Conservation (phyloP, 192 early-diverging fungal species). For the Chytriomyces confervae region DNA sequence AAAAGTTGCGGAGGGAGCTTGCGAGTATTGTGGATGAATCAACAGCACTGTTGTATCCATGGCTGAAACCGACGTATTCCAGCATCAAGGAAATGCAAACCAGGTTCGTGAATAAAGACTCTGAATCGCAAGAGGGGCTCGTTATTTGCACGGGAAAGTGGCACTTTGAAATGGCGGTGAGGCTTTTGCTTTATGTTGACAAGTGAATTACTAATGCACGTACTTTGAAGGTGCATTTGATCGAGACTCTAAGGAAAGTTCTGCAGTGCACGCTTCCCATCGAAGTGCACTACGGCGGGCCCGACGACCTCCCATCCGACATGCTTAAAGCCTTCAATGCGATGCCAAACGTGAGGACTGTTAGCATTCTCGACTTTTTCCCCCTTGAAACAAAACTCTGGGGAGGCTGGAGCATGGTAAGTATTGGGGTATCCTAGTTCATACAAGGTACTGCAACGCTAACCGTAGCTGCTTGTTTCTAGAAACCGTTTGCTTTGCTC, state of each 20-base stretch:
- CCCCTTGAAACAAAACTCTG: neutral
- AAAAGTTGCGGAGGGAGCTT: neutral
- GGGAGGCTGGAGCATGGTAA: conserved; percentile 27
- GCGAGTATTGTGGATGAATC: neutral
- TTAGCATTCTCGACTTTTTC: conserved; percentile 41
- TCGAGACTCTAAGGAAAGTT: conserved; percentile 18
- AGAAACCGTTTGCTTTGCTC: conserved; percentile 71
- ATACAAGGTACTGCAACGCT: too few relatives aligned
- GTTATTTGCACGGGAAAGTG: conserved; percentile 19
- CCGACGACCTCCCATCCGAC: conserved; percentile 12
- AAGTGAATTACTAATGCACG: neutral
- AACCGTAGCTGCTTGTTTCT: too few relatives aligned
- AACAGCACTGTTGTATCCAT: conserved; percentile 2
- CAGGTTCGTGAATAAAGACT: neutral
- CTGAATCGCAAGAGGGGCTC: neutral
- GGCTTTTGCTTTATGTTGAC: neutral
- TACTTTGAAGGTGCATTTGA: conserved; percentile 1
- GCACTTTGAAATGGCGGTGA: conserved; percentile 35
- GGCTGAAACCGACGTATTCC: conserved; percentile 7
- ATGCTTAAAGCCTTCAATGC: conserved; percentile 3
- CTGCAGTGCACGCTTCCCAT: conserved; percentile 60
- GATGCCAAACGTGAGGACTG: conserved; percentile 34
- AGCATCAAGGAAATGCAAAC: neutral
- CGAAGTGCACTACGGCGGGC: conserved; percentile 59
- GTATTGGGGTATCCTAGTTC: too few relatives aligned